Base-by-base conservation (phyloP, 257 asterid species). In the Solanum virginianum region DNA sequence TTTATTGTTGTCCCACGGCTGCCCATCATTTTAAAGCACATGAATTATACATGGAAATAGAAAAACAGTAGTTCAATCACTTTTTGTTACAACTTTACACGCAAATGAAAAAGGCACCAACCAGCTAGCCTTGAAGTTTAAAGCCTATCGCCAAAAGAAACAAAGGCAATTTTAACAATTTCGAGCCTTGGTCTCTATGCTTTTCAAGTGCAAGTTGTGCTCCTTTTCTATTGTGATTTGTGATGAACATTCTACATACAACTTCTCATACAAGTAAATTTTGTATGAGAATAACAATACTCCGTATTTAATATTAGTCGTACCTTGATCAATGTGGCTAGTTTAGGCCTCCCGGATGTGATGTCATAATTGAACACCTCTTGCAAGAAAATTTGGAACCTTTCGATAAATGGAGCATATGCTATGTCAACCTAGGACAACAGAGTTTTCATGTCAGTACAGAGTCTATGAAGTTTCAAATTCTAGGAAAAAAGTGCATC, bases 381-480 rank as follows among this genome's bases (percentile, higher is more conserved):
- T 63, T 62, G 70, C 14, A 93, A 26, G 86, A 88, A 94, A 60
- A 90, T 87, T 54, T 90, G 90, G 77, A 88, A 85, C 92, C 98
- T 91, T 86, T 93, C 95, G 24, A 94, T 83, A 80, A 93, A 91
- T 6, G 98, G 98, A 86, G 81, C 92, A 51, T 86, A 91, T 54
- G 88, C 92, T 63, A 90, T 88, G 71, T 93, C 98, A 81, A 88
- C 93, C 94, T 91, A 84, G 83, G 57, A 68, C 63, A 65, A 71
- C 81, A n/a, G 49, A 39, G 84, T 69, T 77, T 24, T 53, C 36
- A 36, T 13, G 24, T 26, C 74, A 62, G 43, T 4, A 57, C n/a
- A 81, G 7, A 56, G 10, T 41, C 9, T 17, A 24, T 22, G 81
- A 83, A 63, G 20, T 65, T 65, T 10, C 0, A 75, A 26, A 10